Evolutionary conservation across 2,329 filamentous ascomycete genomes (phyloP).

Genomic region (Nothopassalora personata): DNA sequence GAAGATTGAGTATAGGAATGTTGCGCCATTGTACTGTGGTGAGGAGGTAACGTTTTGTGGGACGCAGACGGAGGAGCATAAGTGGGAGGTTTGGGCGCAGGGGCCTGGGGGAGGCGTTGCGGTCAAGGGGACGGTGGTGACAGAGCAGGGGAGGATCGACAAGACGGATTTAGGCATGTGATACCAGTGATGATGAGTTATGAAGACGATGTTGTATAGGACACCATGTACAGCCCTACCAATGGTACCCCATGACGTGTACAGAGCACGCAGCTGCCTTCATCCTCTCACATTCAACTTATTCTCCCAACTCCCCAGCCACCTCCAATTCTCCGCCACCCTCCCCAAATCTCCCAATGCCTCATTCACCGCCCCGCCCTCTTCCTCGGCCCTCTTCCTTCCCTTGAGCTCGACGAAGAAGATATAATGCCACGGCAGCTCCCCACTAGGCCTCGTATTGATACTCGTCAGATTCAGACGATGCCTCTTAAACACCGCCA

Average conservation of each 20-base stretch:
- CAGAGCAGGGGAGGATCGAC: constrained; percentile 20
- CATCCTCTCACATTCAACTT: constrained; percentile 33
- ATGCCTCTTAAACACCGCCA: constrained; percentile 69
- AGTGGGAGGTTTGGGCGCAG: constrained; percentile 40
- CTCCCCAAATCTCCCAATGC: constrained; percentile 55
- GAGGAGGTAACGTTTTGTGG: constrained; percentile 68
- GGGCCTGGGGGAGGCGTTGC: constrained; percentile 39
- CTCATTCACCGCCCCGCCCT: constrained; percentile 53
- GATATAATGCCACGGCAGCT: constrained; percentile 78
- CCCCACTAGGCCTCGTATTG: constrained; percentile 73
- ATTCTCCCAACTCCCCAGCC: constrained; percentile 38
- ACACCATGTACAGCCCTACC: too few species aligned
- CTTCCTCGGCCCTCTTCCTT: constrained; percentile 46
- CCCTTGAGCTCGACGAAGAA: constrained; percentile 91
- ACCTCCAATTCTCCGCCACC: constrained; percentile 59
- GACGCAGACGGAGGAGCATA: constrained; percentile 42
- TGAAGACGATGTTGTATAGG: too few species aligned
- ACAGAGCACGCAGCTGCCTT: constrained; percentile 6
- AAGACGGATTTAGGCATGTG: constrained; percentile 12
- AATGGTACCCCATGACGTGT: neutral
- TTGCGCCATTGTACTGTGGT: constrained; percentile 72
- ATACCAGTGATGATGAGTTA: neutral
- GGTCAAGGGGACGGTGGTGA: constrained; percentile 40
- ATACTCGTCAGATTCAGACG: constrained; percentile 84
- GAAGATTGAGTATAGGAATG: constrained; percentile 70